Evolutionary conservation across 371 early-diverging fungal species (phyloP).

Genomic region (Encephalitozoon cuniculi): DNA sequence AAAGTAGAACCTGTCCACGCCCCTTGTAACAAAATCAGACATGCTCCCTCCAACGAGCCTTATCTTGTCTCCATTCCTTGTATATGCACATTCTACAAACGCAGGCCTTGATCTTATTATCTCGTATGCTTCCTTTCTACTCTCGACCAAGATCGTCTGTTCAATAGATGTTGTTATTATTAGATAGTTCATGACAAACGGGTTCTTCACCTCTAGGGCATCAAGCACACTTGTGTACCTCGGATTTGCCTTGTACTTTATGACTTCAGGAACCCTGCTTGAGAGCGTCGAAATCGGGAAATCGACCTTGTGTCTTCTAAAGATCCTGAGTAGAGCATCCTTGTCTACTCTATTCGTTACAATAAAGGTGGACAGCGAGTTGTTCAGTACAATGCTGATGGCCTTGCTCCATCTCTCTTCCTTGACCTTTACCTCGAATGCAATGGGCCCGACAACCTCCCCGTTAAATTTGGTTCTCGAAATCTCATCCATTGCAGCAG

Average conservation of each 20-base stretch:
- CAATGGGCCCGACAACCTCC: conserved; percentile 57
- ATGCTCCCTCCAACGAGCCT: conserved; percentile 50
- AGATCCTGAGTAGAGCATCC: conserved; percentile 36
- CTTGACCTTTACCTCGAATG: conserved; percentile 47
- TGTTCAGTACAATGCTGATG: conserved; percentile 49
- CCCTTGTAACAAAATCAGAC: conserved; percentile 51
- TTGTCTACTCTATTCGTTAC: conserved; percentile 49
- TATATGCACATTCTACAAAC: conserved; percentile 55
- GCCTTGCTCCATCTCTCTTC: conserved; percentile 57
- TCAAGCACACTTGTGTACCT: conserved; percentile 48
- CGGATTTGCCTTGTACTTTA: conserved; percentile 34
- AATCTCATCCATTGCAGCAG: conserved; percentile 22
- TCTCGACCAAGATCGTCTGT: conserved; percentile 53
- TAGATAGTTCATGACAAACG: conserved; percentile 49
- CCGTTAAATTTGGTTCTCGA: conserved; percentile 39
- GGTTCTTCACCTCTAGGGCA: conserved; percentile 34
- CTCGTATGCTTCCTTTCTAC: conserved; percentile 53
- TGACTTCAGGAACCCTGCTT: neutral
- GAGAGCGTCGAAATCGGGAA: conserved; percentile 38
- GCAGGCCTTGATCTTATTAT: conserved; percentile 36
- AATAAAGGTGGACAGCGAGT: conserved; percentile 50
- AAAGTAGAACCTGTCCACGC: conserved; percentile 47
- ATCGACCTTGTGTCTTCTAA: conserved; percentile 34
- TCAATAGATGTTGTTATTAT: conserved; percentile 55
- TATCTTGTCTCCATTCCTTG: conserved; percentile 55